These are phyloP conservation scores for Diutina pseudorugosa DNA, from an alignment of 1,139 yeast species.

Conservation along the genomic window DNA sequence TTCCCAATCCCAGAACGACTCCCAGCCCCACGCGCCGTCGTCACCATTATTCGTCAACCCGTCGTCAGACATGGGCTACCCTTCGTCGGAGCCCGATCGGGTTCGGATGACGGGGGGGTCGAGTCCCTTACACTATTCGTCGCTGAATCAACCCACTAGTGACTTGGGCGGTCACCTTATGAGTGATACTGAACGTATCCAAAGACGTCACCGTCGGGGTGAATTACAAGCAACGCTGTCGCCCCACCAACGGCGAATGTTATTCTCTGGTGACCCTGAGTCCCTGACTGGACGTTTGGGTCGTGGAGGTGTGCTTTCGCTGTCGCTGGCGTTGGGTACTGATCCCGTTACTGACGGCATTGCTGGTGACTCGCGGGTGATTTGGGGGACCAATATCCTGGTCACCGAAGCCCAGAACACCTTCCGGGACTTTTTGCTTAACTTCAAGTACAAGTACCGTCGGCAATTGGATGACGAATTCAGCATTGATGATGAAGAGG, in stretches of 20 bases:
- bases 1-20: not conserved
- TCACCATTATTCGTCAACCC: slow-evolving; percentile 1
- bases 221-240: not conserved
- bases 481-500: slow-evolving; percentile 37
- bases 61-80: not conserved
- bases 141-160: not conserved
- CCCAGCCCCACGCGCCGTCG: slow-evolving; percentile 1
- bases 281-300: not conserved
- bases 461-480: slow-evolving; percentile 31
- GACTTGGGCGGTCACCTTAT: not conserved
- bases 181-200: not conserved
- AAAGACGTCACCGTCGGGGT: not conserved
- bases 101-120: not conserved
- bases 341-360: slow-evolving; percentile 14
- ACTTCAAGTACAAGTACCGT: slow-evolving; percentile 72
- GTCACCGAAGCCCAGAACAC: slow-evolving; percentile 74
- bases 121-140: not conserved
- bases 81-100: not conserved
- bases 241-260: slow-evolving; percentile 1
- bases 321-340: slow-evolving; percentile 16
- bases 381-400: slow-evolving; percentile 98
- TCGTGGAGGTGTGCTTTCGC: not conserved
- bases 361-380: slow-evolving; percentile 74
- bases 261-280: not conserved
- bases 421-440: slow-evolving; percentile 74